Evolutionary conservation across 805 yeast species (phyloP), one percentile per base, ranked within the genome.

Genomic region (Candida endomychidarum): DNA sequence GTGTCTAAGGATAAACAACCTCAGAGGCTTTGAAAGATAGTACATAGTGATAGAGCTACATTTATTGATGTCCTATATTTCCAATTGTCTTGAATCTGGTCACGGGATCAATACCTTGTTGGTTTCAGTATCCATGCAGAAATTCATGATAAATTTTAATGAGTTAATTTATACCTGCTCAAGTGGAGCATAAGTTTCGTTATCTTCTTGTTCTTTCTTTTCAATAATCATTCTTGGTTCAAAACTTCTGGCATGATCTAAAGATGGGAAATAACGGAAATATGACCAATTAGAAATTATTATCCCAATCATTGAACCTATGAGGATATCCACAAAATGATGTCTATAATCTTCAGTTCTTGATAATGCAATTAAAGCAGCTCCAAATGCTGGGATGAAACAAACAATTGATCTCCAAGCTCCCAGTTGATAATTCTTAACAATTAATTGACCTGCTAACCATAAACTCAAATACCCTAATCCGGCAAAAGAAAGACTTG

Each of bases 331-430:
- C 17, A 54, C 20, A 3, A 67, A 37, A 40, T 61, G 67, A 48
- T 73, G 77, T 24, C 77, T 52, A 47, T 72, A 67, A 44, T 74
- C 78, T n/a, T 77, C 67, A n/a, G 67, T 55, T 39, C 78, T 52
- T 2, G 77, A 56, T 0, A 74, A 49, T 2, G 73, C 62, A 30
- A 54, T 50, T 1, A 57, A 35, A 0, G 77, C 67, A 3, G 63
- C 25, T 9, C 56, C 42, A 3, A 65, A 42, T 0, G 78, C 77
- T 2, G 60, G n/a, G 2, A 66, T 32, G 1, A 65, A 54, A 4
- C 61, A 10, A 0, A 70, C 22, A 0, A 61, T 46, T 37, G 67
- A 67, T 36, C 57, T 47, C 7, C 68, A 56, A 5, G 61, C 51
- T 1, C 67, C 67, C 29, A 70, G 51, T 6, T 55, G 54, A 41